Evolutionary conservation across 1,284 basidiomycete genomes (phyloP).

Genomic region (Ganoderma sp.): DNA sequence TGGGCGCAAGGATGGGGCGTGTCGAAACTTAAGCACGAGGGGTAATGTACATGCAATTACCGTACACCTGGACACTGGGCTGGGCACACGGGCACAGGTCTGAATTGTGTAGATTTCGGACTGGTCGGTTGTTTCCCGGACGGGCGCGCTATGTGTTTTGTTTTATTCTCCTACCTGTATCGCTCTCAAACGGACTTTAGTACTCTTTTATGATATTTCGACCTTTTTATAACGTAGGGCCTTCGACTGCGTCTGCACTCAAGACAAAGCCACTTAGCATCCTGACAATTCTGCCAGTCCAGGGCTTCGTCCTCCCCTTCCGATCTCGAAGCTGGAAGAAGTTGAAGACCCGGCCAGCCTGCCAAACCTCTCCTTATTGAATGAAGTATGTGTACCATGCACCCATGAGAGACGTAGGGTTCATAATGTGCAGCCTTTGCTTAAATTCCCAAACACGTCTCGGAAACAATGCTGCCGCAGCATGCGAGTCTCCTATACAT

Average conservation of each 20-base stretch:
- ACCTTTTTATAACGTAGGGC: not conserved
- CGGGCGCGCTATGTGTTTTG: slow-evolving; percentile 6
- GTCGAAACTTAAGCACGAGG: not conserved
- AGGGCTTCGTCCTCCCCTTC: too few species aligned
- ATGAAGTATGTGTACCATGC: too few species aligned
- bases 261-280: not conserved
- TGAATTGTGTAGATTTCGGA: not conserved
- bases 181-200: slow-evolving; percentile 21
- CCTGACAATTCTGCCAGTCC: too few species aligned
- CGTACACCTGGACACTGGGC: not conserved
- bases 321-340: too few species aligned
- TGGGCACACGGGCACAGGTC: not conserved
- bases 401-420: too few species aligned
- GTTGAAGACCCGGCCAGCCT: too few species aligned
- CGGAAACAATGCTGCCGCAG: too few species aligned
- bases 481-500: too few species aligned
- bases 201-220: not conserved
- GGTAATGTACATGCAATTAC: slow-evolving; percentile 13
- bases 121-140: not conserved
- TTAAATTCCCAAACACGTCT: too few species aligned
- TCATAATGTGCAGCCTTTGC: too few species aligned
- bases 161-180: slow-evolving; percentile 12
- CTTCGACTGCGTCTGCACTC: too few species aligned
- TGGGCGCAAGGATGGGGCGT: not conserved
- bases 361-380: too few species aligned